These are phyloP conservation scores for Candida alai DNA, from an alignment of 805 yeast species.

Conservation along the genomic window DNA sequence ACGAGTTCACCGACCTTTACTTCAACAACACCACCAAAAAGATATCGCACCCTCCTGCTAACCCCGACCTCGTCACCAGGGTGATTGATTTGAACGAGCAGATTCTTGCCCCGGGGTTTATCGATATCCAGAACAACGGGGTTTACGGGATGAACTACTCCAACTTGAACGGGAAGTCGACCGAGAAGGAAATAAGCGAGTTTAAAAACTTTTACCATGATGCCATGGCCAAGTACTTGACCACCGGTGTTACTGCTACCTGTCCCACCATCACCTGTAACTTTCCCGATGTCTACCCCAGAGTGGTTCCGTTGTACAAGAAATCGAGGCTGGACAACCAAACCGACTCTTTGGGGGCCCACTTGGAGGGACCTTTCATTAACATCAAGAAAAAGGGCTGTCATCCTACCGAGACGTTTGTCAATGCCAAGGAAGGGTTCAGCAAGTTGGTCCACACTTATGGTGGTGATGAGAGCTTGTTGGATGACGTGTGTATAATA, in stretches of 20 bases:
- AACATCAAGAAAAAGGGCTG: conserved; percentile 47
- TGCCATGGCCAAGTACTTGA: conserved; percentile 43
- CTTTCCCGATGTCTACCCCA: conserved; percentile 45
- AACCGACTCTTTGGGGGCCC: conserved; percentile 54
- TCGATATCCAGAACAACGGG: conserved; percentile 58
- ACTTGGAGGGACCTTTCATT: conserved; percentile 57
- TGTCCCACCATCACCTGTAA: conserved; percentile 58
- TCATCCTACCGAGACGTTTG: conserved; percentile 45
- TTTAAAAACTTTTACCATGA: conserved; percentile 37
- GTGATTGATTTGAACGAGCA: conserved; percentile 45
- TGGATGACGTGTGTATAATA: conserved; percentile 36
- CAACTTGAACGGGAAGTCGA: conserved; percentile 24
- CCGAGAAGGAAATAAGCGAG: conserved; percentile 25
- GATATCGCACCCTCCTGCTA: conserved; percentile 30
- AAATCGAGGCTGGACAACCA: conserved; percentile 27
- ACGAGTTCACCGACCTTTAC: conserved; percentile 36
- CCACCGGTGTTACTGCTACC: conserved; percentile 51
- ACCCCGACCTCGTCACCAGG: conserved; percentile 12
- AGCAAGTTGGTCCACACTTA: conserved; percentile 30
- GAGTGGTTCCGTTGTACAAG: conserved; percentile 42
- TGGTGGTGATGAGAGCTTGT: conserved; percentile 30
- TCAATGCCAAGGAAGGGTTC: conserved; percentile 30
- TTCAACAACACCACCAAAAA: conserved; percentile 40
- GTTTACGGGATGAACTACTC: conserved; percentile 54
- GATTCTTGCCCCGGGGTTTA: conserved; percentile 51